Evolutionary conservation across 1,284 basidiomycete species (phyloP).

Genomic region (Ganoderma lingzhi): DNA sequence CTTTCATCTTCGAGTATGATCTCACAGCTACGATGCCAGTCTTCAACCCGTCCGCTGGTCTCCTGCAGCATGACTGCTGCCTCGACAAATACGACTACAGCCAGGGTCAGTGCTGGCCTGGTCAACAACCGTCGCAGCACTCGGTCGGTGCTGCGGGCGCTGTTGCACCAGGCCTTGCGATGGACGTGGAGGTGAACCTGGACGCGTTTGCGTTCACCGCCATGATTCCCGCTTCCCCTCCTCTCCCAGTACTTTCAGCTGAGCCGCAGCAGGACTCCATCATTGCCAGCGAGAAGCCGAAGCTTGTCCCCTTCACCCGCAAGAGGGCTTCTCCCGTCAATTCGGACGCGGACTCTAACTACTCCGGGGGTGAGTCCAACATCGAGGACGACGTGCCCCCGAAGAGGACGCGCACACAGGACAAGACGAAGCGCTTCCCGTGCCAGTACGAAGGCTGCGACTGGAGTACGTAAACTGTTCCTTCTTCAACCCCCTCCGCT

Average conservation of each 20-base stretch:
- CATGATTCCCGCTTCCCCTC: slow-evolving; percentile 6
- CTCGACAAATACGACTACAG: not conserved
- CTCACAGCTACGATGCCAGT: not conserved
- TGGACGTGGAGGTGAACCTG: slow-evolving; percentile 9
- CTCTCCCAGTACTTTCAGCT: not conserved
- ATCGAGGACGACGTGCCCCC: not conserved
- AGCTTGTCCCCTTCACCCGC: not conserved
- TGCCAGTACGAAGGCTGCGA: not conserved
- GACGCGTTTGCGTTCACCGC: slow-evolving; percentile 3
- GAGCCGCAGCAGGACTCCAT: not conserved
- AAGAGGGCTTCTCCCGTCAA: not conserved
- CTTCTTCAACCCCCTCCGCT: no score
- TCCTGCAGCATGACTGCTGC: not conserved
- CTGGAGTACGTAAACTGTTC: not conserved
- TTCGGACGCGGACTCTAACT: not conserved
- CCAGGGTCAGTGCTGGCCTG: slow-evolving; percentile 8
- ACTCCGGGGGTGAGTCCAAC: not conserved
- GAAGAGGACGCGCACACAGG: slow-evolving; percentile 9
- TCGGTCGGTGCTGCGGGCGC: slow-evolving; percentile 16
- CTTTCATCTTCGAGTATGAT: not conserved
- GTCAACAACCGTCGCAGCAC: slow-evolving; percentile 11
- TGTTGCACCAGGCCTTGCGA: not conserved
- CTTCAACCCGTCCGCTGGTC: not conserved
- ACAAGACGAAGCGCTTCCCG: slow-evolving; percentile 13
- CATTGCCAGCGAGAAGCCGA: not conserved